A percentile compares a stretch with the other conserved stretches of the same genome.
These are phyloP conservation scores for Malus hybrid DNA, from an alignment of 331 rosid genomes.

Conservation along the genomic window DNA sequence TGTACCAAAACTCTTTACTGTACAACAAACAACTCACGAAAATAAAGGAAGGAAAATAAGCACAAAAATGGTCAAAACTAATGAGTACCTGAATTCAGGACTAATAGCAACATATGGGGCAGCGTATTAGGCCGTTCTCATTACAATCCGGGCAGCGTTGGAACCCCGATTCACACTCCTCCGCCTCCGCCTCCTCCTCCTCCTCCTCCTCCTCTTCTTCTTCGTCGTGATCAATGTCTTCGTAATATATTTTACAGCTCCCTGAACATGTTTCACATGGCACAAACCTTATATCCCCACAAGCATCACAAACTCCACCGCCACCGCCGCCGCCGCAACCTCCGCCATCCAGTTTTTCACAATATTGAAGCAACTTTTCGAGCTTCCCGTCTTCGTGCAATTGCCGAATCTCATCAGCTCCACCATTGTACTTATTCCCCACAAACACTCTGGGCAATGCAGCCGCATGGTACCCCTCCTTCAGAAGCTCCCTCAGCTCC, in stretches of 20 bases:
- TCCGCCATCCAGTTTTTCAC: conserved; percentile 35
- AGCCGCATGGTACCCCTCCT: conserved; percentile 33
- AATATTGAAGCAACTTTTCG: conserved; percentile 54
- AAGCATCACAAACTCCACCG: conserved; percentile 51
- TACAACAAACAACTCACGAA: conserved; percentile 40
- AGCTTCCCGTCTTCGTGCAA: conserved; percentile 76
- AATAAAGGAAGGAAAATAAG: background rate
- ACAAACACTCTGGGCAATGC: conserved; percentile 76
- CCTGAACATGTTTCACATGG: conserved; percentile 89
- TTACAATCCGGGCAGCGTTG: conserved; percentile 83
- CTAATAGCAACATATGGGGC: conserved; percentile 66
- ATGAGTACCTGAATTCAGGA: conserved; percentile 18
- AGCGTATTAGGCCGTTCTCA: conserved; percentile 82
- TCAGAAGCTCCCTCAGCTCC: conserved; percentile 59
- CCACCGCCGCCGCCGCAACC: conserved; percentile 16
- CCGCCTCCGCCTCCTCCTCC: conserved; percentile 5
- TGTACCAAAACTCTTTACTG: conserved; percentile 29
- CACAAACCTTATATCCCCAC: conserved; percentile 91
- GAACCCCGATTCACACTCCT: conserved; percentile 50
- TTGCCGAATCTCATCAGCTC: conserved; percentile 68
- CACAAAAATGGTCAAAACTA: conserved; percentile 26
- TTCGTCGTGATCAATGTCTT: conserved; percentile 26
- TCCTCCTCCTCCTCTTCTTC: conserved; percentile 18
- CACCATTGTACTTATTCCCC: conserved; percentile 61
- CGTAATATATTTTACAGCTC: conserved; percentile 86